Base-by-base conservation (phyloP, 2,329 filamentous ascomycete genomes). In the Pseudocercospora fijiensis region DNA sequence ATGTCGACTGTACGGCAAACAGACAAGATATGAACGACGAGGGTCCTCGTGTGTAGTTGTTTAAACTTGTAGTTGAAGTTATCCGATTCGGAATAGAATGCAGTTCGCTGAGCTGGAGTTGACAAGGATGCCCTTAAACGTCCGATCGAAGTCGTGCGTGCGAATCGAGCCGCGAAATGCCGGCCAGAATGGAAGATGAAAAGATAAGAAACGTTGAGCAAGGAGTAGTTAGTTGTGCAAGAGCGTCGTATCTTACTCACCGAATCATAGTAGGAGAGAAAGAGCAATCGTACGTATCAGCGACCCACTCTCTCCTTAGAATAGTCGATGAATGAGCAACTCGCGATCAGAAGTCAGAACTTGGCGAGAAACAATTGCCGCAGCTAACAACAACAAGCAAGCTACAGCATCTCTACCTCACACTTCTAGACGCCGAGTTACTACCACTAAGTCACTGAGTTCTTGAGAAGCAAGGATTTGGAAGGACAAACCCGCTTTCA, bases 221-320 rank as follows among this genome's bases (percentile, higher is more conserved):
- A 37, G 9, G 28, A 45, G 41, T 18, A 22, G 6, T 18, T 6
- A 37, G 28, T 57, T 37, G 33, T 30, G 27, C 28, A 57, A 20
- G 16, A 30, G 55, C 18, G 11, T 28, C 10, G 47, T 52, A 27
- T 8, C 47, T 33, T 33, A 27, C 49, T 52, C 49, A 52, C 49
- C 20, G 27, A 22, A 52, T n/a, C n/a, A n/a, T n/a, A n/a, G n/a
- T n/a, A n/a, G n/a, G n/a, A n/a, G n/a, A n/a, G n/a, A n/a, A n/a
- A n/a, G 56, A 58, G 37, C 56, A 37, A 58, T 58, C n/a, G 49
- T 28, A 52, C 49, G 27, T 52, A 52, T 52, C 49, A 28, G 49
- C 49, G 49, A 52, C 49, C 49, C 49, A n/a, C 43, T 16, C 33
- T 16, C 33, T 2, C 33, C 33, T 16, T 37, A n/a, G 33, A n/a